Evolutionary conservation across 495 filamentous ascomycete species (phyloP).

Genomic region (Penicillium alfredii): DNA sequence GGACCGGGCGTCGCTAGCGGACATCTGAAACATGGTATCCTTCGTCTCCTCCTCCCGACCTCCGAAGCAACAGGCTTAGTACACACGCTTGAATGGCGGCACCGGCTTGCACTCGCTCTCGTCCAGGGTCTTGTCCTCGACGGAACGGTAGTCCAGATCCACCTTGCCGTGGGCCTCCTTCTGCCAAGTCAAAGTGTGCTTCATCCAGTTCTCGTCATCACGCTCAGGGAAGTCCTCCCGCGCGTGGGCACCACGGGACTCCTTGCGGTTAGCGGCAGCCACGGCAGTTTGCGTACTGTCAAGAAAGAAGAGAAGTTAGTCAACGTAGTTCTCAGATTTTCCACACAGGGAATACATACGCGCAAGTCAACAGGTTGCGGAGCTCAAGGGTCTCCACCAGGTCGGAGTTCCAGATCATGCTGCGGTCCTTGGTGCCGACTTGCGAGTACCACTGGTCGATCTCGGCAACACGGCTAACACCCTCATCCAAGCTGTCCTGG

Average conservation of each 20-base stretch:
- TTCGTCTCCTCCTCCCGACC: conserved; percentile 5
- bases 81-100: conserved; percentile 80
- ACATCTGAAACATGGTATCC: conserved; percentile 22
- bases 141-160: conserved; percentile 70
- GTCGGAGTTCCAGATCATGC: conserved; percentile 99
- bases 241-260: conserved; percentile 91
- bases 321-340: not conserved
- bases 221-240: conserved; percentile 91
- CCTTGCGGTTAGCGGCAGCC: conserved; percentile 81
- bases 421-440: conserved; percentile 90
- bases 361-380: conserved; percentile 89
- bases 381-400: conserved; percentile 93
- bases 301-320: conserved; percentile 4
- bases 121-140: conserved; percentile 73
- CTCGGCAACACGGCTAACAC: conserved; percentile 70
- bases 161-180: conserved; percentile 76
- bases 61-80: conserved; percentile 41
- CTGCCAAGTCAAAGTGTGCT: conserved; percentile 94
- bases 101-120: conserved; percentile 85
- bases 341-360: conserved; percentile 48
- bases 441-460: conserved; percentile 76
- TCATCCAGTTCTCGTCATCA: conserved; percentile 96
- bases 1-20: conserved; percentile 3
- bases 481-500: conserved; percentile 81
- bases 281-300: conserved; percentile 74